Evolutionary conservation across 495 filamentous ascomycete species (phyloP).

Genomic region (Sporormia fimetaria): DNA sequence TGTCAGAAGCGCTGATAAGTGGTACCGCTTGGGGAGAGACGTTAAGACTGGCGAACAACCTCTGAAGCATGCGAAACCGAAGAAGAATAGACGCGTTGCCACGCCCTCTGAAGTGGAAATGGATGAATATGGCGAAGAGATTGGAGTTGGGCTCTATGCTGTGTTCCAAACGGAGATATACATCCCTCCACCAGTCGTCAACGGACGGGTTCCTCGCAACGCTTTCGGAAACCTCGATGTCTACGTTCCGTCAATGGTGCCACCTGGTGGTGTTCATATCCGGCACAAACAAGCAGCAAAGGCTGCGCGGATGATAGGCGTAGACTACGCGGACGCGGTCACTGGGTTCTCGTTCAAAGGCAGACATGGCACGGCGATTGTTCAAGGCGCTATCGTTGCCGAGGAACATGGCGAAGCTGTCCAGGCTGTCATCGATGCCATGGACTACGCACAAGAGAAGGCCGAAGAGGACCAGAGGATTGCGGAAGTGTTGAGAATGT

Average conservation of each 20-base stretch:
- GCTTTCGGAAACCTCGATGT: constrained; percentile 80
- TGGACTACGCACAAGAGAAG: constrained; percentile 50
- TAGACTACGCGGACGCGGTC: constrained; percentile 83
- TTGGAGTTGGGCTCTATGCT: constrained; percentile 54
- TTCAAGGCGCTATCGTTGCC: constrained; percentile 66
- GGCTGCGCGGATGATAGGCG: constrained; percentile 63
- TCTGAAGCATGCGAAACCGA: constrained; percentile 49
- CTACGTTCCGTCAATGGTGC: constrained; percentile 88
- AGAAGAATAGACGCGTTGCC: constrained; percentile 28
- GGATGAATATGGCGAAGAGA: constrained; percentile 25
- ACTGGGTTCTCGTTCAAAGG: constrained; percentile 82
- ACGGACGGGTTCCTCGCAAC: constrained; percentile 73
- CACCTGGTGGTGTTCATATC: constrained; percentile 65
- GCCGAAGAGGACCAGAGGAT: constrained; percentile 46
- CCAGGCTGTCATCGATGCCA: constrained; percentile 49
- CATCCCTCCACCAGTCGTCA: constrained; percentile 58
- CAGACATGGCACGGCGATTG: constrained; percentile 65
- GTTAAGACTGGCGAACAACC: constrained; percentile 61
- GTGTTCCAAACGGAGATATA: constrained; percentile 67
- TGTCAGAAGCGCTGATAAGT: constrained; percentile 65
- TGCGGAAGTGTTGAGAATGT: constrained; percentile 51
- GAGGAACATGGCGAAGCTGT: constrained; percentile 59
- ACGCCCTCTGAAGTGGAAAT: constrained; percentile 12
- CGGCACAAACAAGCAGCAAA: constrained; percentile 51
- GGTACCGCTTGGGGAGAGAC: constrained; percentile 76